phyloP scores from a whole-genome alignment of 2,329 filamentous ascomycete genomes.

The Alternaria sp. region DNA sequence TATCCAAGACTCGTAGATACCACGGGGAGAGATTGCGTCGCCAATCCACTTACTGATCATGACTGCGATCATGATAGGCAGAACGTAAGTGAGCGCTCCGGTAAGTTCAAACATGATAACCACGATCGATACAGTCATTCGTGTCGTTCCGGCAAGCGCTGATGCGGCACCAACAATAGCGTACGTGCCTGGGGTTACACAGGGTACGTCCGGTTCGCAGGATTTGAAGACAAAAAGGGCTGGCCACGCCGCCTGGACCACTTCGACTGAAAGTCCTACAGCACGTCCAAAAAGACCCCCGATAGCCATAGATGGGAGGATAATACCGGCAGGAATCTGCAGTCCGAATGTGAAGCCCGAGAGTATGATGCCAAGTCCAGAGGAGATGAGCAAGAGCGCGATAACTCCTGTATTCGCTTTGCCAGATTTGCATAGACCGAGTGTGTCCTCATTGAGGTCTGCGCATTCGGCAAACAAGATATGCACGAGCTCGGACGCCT shows the following conservation, averaged over 20 bases:
- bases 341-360: slow-evolving; percentile 91
- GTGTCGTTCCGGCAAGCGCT: slow-evolving; percentile 90
- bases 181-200: slow-evolving; percentile 93
- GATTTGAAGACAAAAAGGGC: slow-evolving; percentile 78
- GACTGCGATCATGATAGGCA: slow-evolving; percentile 98
- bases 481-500: slow-evolving; percentile 89
- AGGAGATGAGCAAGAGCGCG: slow-evolving; percentile 81
- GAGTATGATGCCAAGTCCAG: slow-evolving; percentile 84
- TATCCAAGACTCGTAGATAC: slow-evolving; percentile 99
- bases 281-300: slow-evolving; percentile 90
- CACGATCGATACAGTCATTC: slow-evolving; percentile 97
- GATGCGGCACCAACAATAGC: slow-evolving; percentile 96
- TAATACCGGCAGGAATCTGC: slow-evolving; percentile 93
- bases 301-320: slow-evolving; percentile 95
- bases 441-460: slow-evolving; percentile 81
- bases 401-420: slow-evolving; percentile 84
- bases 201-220: slow-evolving; percentile 86
- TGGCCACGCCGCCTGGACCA: slow-evolving; percentile 83
- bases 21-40: slow-evolving; percentile 89
- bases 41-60: slow-evolving; percentile 99
- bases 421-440: slow-evolving; percentile 89
- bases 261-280: slow-evolving; percentile 87
- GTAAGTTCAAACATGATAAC: slow-evolving; percentile 99
- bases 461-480: slow-evolving; percentile 92
- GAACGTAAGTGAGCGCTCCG: slow-evolving; percentile 91